phyloP scores from a whole-genome alignment of 129 eudicot species.

The Ambrosia artemisiifolia region DNA sequence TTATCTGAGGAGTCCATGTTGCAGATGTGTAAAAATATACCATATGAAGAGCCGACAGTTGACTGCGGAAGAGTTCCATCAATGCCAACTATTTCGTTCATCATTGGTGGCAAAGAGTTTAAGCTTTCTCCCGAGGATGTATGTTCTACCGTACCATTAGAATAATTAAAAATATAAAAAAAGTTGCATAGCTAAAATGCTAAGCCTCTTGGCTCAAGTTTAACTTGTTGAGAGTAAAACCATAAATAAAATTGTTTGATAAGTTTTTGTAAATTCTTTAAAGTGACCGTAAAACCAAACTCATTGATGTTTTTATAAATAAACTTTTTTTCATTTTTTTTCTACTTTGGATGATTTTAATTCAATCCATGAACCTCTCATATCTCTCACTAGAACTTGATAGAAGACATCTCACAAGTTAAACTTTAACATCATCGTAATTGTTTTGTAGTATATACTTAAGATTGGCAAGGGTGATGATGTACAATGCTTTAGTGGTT shows the following conservation, averaged over 20 bases:
- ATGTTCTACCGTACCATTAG: neutral
- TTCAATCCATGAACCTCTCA: too few relatives aligned
- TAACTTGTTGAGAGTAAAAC: too few relatives aligned
- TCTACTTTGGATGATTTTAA: too few relatives aligned
- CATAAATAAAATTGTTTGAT: too few relatives aligned
- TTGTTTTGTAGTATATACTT: conserved; percentile 37
- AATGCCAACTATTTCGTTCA: conserved; percentile 24
- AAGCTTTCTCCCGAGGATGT: conserved; percentile 29
- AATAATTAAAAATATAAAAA: too few relatives aligned
- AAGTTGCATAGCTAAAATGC: too few relatives aligned
- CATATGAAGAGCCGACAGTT: conserved; percentile 3
- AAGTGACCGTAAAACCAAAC: too few relatives aligned
- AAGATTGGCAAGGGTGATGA: conserved; percentile 40
- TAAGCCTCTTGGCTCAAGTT: too few relatives aligned
- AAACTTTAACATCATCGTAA: neutral
- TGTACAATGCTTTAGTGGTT: conserved; percentile 40
- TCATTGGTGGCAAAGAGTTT: conserved; percentile 25
- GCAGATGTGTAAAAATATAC: conserved; percentile 26
- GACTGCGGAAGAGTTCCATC: conserved; percentile 22
- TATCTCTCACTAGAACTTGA: conserved; percentile 2
- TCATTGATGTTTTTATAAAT: too few relatives aligned
- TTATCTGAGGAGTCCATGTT: neutral
- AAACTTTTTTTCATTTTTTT: too few relatives aligned
- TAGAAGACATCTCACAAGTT: neutral
- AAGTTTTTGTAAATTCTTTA: too few relatives aligned